phyloP scores from a whole-genome alignment of 495 filamentous ascomycete species.

The Trichocladium antarcticum region DNA sequence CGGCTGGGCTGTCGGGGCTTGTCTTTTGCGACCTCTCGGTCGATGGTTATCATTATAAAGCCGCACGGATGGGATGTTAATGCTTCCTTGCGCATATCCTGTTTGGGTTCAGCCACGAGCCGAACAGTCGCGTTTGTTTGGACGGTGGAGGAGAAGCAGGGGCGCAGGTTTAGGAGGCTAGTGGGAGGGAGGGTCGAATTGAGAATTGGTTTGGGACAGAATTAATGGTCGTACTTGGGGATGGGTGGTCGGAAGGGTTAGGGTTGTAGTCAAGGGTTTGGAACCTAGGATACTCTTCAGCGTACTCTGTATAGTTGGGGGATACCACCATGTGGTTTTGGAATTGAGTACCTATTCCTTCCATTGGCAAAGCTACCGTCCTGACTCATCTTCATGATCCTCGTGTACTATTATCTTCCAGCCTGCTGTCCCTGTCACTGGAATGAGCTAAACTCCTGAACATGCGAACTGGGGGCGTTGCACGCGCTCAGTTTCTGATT shows the following conservation, averaged over 20 bases:
- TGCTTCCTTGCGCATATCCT: too few relatives aligned
- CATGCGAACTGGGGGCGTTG: slow-evolving; percentile 18
- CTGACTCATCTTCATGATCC: too few relatives aligned
- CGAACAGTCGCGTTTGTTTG: too few relatives aligned
- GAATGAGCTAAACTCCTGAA: too few relatives aligned
- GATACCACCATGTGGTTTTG: too few relatives aligned
- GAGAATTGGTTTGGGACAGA: slow-evolving; percentile 28
- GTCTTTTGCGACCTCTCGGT: not conserved
- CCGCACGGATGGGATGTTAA: not conserved
- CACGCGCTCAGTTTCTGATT: slow-evolving; percentile 24
- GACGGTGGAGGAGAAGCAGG: slow-evolving; percentile 20
- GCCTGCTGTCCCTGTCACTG: too few relatives aligned
- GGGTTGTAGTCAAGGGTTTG: not conserved
- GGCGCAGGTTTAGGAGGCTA: not conserved
- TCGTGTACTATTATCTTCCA: too few relatives aligned
- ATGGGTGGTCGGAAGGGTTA: not conserved
- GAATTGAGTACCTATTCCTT: too few relatives aligned
- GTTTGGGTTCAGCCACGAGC: too few relatives aligned
- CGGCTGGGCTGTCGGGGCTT: not conserved
- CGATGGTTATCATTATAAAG: not conserved
- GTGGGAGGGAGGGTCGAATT: slow-evolving; percentile 18
- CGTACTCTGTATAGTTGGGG: too few relatives aligned
- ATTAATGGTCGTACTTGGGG: slow-evolving; percentile 18
- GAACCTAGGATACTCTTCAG: too few relatives aligned
- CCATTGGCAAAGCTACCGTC: too few relatives aligned